A percentile compares a stretch with the other conserved stretches of the same genome.
phyloP scores from a whole-genome alignment of 768 basidiomycete genomes.

The Mycena leptocephala region DNA sequence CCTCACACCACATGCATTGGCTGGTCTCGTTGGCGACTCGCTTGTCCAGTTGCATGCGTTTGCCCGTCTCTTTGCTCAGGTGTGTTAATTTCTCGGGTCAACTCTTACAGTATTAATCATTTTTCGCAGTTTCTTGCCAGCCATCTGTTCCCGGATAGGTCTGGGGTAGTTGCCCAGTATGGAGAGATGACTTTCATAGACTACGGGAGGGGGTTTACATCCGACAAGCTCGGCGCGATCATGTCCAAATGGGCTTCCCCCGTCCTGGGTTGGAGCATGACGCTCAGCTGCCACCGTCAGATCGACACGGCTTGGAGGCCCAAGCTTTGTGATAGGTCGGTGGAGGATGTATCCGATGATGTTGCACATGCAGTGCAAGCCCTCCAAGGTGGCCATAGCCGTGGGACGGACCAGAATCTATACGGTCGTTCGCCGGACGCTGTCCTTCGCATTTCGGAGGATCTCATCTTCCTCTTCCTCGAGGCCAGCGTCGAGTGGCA shows the following conservation, averaged over 20 bases:
- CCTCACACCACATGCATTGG: too few species aligned
- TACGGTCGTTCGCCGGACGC: conserved; percentile 48
- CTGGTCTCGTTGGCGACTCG: conserved; percentile 42
- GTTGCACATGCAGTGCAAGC: conserved; percentile 23
- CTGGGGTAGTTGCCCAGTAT: not conserved
- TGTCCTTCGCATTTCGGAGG: conserved; percentile 39
- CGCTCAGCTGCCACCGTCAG: conserved; percentile 24
- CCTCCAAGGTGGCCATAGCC: conserved; percentile 44
- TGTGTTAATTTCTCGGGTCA: too few species aligned
- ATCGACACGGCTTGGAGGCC: conserved; percentile 41
- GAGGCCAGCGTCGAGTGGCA: conserved; percentile 46
- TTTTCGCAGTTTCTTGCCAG: conserved; percentile 7
- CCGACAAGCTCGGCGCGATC: too few species aligned
- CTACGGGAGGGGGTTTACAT: too few species aligned
- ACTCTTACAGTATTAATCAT: too few species aligned
- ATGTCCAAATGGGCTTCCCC: too few species aligned
- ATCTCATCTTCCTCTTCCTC: conserved; percentile 43
- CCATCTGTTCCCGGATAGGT: not conserved
- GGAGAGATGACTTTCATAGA: too few species aligned
- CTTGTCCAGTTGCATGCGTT: conserved; percentile 46
- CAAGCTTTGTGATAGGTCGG: conserved; percentile 17
- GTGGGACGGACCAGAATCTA: conserved; percentile 39
- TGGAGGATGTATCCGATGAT: too few species aligned
- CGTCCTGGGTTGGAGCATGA: too few species aligned
- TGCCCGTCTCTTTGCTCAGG: conserved; percentile 35